Base-by-base conservation (phyloP, 192 early-diverging fungal species). In the Podila epigama region DNA sequence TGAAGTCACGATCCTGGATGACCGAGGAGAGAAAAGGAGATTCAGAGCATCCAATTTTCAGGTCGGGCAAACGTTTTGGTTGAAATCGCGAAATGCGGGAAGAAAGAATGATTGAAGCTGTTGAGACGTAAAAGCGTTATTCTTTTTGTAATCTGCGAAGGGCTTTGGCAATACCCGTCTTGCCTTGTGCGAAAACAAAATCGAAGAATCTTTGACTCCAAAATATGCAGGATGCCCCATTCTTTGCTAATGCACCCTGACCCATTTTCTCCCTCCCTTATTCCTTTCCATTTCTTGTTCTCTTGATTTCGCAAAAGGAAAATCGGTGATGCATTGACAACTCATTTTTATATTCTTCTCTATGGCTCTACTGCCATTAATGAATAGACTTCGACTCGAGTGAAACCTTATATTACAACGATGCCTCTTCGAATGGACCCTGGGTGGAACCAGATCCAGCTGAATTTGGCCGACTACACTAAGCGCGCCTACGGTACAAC, bases 381-480 rank as follows among this genome's bases (percentile, higher is more conserved):
- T n/a, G n/a, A n/a, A 28, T 75, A 95, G 93, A 84, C 88, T 5
- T 86, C 86, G 33, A 96, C 94, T 9, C 83, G 92, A 25, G 92
- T 95, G 54, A 93, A 95, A 55, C 92, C 94, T 5, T 91, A 89
- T 36, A 93, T 98, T 59, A 91, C 92, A 37, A 93, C 92, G 1
- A 92, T 98, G 94, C 97, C 96, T 2, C 85, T 98, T 87, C 88
- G 93, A 9, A 81, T 98, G 41, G 97, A 98, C 65, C 86, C 91
- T 61, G 96, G 95, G 10, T 98, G 97, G 97, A 98, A 98, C 75
- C 93, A 98, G 75, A 89, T 98, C 63, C 91, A 92, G 58, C 87
- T 98, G 69, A 93, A 98, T 68, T 69, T 98, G 63, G 90, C 88
- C 2, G 93, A 95, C 65, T 94, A 93, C 78, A 93, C 93, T 5